phyloP scores from a whole-genome alignment of 352 stramenopile species.

The Globisporangium polare region DNA sequence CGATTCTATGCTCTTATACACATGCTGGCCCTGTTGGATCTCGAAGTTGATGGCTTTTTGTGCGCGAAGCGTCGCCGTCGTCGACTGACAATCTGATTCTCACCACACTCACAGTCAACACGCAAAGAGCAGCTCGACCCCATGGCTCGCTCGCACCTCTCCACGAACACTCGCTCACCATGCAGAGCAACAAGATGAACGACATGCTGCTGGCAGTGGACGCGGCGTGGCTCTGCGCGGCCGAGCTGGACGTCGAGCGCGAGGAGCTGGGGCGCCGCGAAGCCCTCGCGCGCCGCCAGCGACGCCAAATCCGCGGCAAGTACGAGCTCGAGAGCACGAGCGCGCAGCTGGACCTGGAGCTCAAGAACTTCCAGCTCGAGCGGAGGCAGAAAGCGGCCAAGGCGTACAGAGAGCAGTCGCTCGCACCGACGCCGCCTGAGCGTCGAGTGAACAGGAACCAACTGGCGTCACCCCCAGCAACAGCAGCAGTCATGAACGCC shows the following conservation, averaged over 20 bases:
- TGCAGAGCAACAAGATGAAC: constrained; percentile 30
- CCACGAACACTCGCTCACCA: constrained; percentile 2
- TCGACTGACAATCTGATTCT: too few relatives aligned
- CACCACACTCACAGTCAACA: too few relatives aligned
- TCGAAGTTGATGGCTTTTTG: too few relatives aligned
- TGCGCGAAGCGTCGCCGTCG: too few relatives aligned
- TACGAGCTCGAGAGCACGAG: constrained; percentile 40
- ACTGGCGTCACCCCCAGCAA: constrained; percentile 3
- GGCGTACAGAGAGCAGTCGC: constrained; percentile 9
- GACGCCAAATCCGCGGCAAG: constrained; percentile 54
- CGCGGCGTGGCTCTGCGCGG: constrained; percentile 55
- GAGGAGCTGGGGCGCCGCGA: constrained; percentile 93
- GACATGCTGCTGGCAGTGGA: constrained; percentile 36
- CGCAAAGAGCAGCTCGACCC: neutral
- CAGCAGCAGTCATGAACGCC: neutral
- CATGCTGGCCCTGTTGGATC: too few relatives aligned
- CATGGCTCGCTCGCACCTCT: neutral
- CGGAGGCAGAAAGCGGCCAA: constrained; percentile 12
- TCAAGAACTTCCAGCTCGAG: constrained; percentile 43
- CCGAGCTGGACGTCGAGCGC: constrained; percentile 45
- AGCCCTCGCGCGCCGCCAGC: constrained; percentile 91
- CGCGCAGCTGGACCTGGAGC: constrained; percentile 46
- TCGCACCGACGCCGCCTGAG: constrained; percentile 7
- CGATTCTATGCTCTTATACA: too few relatives aligned
- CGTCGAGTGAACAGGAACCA: neutral